A percentile compares a stretch with the other conserved stretches of the same genome.
These are phyloP conservation scores for Aureobasidium subglaciale DNA, from an alignment of 2,329 filamentous ascomycete species.

Conservation along the genomic window DNA sequence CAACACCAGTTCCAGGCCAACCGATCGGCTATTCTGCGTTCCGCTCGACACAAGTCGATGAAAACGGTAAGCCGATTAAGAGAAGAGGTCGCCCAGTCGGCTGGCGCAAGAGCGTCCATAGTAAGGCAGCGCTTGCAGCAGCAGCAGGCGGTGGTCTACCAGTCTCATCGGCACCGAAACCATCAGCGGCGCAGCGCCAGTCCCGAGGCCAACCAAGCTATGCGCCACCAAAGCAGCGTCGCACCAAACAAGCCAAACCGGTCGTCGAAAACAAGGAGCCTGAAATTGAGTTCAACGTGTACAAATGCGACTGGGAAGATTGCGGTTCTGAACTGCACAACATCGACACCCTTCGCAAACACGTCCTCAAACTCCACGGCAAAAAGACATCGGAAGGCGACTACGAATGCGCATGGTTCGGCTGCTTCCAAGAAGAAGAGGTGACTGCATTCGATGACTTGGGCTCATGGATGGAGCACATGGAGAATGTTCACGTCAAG, in stretches of 20 bases:
- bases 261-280: not conserved
- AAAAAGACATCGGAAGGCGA: slow-evolving; percentile 29
- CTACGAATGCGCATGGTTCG: slow-evolving; percentile 41
- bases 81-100: slow-evolving; percentile 44
- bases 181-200: not conserved
- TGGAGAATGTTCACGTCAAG: slow-evolving; percentile 46
- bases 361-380: slow-evolving; percentile 51
- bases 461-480: slow-evolving; percentile 43
- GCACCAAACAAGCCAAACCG: not conserved
- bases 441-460: slow-evolving; percentile 32
- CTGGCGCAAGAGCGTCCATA: slow-evolving; percentile 43
- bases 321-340: slow-evolving; percentile 57
- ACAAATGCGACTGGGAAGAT: slow-evolving; percentile 50
- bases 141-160: slow-evolving; percentile 19
- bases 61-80: slow-evolving; percentile 28
- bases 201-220: slow-evolving; percentile 8
- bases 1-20: not conserved
- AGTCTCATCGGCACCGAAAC: too few relatives aligned
- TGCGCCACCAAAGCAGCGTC: not conserved
- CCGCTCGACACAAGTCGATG: slow-evolving; percentile 24
- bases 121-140: slow-evolving; percentile 25
- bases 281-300: slow-evolving; percentile 37
- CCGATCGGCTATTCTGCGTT: slow-evolving; percentile 39
- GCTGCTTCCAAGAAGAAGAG: slow-evolving; percentile 28
- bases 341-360: slow-evolving; percentile 51